These are phyloP conservation scores for Ophiosphaerella narmari DNA, from an alignment of 2,329 filamentous ascomycete genomes.

Conservation along the genomic window DNA sequence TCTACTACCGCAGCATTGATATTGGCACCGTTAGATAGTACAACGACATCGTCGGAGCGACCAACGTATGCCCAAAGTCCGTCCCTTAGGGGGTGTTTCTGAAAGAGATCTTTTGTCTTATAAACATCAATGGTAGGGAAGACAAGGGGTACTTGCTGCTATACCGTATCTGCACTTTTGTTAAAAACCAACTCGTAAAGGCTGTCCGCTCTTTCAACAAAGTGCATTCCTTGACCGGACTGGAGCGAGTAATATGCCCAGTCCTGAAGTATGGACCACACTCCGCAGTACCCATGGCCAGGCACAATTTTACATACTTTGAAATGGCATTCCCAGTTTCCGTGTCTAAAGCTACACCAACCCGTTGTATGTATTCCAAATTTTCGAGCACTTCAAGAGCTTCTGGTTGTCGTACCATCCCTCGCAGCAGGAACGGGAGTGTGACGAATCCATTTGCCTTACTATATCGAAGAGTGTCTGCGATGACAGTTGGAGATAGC, in stretches of 20 bases:
- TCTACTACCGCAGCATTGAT: slow-evolving; percentile 23
- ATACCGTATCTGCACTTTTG: background rate
- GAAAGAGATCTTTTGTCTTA: slow-evolving; percentile 24
- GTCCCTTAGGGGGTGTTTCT: background rate
- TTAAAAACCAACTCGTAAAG: slow-evolving; percentile 10
- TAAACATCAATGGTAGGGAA: slow-evolving; percentile 24
- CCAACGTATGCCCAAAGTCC: slow-evolving; percentile 18
- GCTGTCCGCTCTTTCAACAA: slow-evolving; percentile 1
- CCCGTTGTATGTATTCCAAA: slow-evolving; percentile 5
- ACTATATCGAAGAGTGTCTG: slow-evolving; percentile 1
- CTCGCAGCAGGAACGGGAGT: background rate
- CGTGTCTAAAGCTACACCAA: slow-evolving; percentile 3
- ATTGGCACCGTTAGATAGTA: slow-evolving; percentile 59
- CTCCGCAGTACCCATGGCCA: slow-evolving; percentile 9
- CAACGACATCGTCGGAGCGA: slow-evolving; percentile 53
- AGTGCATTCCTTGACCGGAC: slow-evolving; percentile 2
- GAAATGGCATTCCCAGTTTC: slow-evolving; percentile 1
- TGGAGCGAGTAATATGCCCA: slow-evolving; percentile 12
- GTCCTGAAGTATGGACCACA: slow-evolving; percentile 8
- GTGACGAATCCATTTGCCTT: slow-evolving; percentile 1
- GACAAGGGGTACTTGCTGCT: slow-evolving; percentile 23
- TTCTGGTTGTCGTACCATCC: background rate
- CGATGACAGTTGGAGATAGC: background rate
- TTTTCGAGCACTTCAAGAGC: background rate
- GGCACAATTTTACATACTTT: background rate